These are phyloP conservation scores for Carex myosuroides DNA, from an alignment of 176 grass and related monocot genomes.

Conservation along the genomic window DNA sequence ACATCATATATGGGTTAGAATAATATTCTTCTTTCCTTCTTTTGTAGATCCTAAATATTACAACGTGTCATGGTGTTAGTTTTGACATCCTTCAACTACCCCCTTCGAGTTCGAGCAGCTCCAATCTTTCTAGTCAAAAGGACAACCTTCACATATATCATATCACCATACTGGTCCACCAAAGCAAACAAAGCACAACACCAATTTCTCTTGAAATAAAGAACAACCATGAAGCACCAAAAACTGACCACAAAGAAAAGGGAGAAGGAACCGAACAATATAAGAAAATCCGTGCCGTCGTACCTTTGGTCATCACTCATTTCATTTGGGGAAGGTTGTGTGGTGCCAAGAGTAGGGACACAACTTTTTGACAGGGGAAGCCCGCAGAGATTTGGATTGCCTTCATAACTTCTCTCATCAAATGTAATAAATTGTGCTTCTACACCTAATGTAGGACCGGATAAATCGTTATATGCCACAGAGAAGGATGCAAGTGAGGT, in stretches of 20 bases:
- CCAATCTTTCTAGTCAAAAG: not conserved
- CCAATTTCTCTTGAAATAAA: conserved; percentile 4
- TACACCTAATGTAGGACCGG: conserved; percentile 19
- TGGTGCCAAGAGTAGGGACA: not conserved
- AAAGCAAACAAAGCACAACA: not conserved
- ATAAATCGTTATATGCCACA: conserved; percentile 32
- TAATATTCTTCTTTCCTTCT: no score
- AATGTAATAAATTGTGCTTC: conserved; percentile 20
- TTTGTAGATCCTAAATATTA: no score
- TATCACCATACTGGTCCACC: not conserved
- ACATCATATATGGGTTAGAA: no score
- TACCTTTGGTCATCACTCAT: not conserved
- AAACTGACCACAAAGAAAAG: not conserved
- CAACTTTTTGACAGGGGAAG: not conserved
- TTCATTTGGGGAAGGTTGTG: not conserved
- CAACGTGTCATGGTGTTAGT: no score
- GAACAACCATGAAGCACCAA: not conserved
- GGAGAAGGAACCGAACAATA: not conserved
- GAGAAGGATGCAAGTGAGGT: not conserved
- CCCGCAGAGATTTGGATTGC: conserved; percentile 13
- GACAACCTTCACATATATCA: not conserved
- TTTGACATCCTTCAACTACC: not conserved
- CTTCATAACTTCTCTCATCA: not conserved
- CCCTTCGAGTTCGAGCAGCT: not conserved
- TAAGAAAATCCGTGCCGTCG: not conserved